Percentiles rank a stretch among this genome's conserved stretches.
Evolutionary conservation across 208 protist species (phyloP).

Genomic region (Acanthamoeba lenticulata): DNA sequence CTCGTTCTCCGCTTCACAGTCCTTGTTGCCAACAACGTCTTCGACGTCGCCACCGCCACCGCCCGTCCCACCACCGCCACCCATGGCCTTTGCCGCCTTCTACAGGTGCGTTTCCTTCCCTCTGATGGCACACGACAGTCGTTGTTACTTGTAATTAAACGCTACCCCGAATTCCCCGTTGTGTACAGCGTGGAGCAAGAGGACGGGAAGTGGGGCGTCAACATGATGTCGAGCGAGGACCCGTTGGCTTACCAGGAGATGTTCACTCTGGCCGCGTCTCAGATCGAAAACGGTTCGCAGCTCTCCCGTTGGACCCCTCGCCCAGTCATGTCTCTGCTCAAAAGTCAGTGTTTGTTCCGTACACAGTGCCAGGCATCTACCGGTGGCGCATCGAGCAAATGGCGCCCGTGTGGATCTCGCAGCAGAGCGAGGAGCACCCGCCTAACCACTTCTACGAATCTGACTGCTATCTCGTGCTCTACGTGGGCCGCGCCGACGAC

Average conservation of each 20-base stretch:
- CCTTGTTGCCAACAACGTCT: too few relatives aligned
- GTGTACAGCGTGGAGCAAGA: not conserved
- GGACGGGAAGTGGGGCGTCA: conserved; percentile 35
- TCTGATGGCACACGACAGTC: too few relatives aligned
- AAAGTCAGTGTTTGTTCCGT: not conserved
- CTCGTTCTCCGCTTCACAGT: not conserved
- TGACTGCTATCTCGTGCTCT: conserved; percentile 30
- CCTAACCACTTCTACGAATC: not conserved
- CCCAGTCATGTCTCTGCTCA: not conserved
- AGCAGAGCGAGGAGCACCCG: not conserved
- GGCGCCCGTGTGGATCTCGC: not conserved
- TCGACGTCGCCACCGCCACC: too few relatives aligned
- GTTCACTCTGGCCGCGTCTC: not conserved
- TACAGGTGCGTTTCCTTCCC: too few relatives aligned
- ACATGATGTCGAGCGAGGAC: conserved; percentile 11
- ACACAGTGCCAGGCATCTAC: not conserved
- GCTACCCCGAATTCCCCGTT: too few relatives aligned
- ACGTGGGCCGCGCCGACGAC: not conserved
- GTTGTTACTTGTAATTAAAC: too few relatives aligned
- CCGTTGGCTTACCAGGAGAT: not conserved
- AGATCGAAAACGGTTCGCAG: not conserved
- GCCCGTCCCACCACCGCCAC: too few relatives aligned
- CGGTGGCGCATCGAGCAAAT: conserved; percentile 14
- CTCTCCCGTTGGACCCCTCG: not conserved
- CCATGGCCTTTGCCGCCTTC: too few relatives aligned